Percentiles rank a stretch among this genome's conserved stretches.
These are phyloP conservation scores for Cystobasidium slooffiae DNA, from an alignment of 1,284 basidiomycete species.

Conservation along the genomic window DNA sequence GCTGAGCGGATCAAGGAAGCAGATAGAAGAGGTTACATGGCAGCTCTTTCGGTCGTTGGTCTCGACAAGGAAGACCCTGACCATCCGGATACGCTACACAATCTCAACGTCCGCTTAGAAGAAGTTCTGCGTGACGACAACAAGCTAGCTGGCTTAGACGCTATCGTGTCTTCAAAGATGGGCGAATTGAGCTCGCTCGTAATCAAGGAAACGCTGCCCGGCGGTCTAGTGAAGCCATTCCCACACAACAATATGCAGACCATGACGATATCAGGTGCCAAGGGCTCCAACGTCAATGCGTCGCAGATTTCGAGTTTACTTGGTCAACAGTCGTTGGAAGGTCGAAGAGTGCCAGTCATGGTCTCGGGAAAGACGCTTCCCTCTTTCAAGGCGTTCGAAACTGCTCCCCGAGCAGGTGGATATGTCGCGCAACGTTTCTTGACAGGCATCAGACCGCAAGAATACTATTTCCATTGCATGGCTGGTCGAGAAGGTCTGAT, in stretches of 20 bases:
- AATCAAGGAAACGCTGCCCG: conserved; percentile 76
- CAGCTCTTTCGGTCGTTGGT: conserved; percentile 71
- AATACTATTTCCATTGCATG: conserved; percentile 99
- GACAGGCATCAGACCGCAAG: conserved; percentile 96
- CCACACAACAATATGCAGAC: conserved; percentile 99
- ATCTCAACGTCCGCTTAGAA: conserved; percentile 68
- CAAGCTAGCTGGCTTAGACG: conserved; percentile 95
- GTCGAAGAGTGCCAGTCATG: conserved; percentile 98
- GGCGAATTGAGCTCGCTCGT: conserved; percentile 79
- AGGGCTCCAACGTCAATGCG: conserved; percentile 96
- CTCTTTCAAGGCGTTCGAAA: conserved; percentile 96
- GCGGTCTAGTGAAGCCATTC: conserved; percentile 85
- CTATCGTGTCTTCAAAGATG: conserved; percentile 73
- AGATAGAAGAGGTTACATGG: conserved; percentile 76
- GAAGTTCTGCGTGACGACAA: conserved; percentile 95
- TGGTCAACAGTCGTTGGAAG: conserved; percentile 97
- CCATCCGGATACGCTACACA: conserved; percentile 59
- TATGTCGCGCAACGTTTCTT: conserved; percentile 99
- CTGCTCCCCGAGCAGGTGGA: conserved; percentile 95
- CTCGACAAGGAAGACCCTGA: conserved; percentile 73
- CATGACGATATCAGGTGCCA: conserved; percentile 98
- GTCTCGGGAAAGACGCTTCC: conserved; percentile 98
- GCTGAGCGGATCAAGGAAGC: conserved; percentile 72
- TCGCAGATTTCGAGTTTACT: conserved; percentile 96
- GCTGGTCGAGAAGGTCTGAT: conserved; percentile 98